Base-by-base conservation (phyloP, 805 yeast species). In the Metschnikowia kofuensis region DNA sequence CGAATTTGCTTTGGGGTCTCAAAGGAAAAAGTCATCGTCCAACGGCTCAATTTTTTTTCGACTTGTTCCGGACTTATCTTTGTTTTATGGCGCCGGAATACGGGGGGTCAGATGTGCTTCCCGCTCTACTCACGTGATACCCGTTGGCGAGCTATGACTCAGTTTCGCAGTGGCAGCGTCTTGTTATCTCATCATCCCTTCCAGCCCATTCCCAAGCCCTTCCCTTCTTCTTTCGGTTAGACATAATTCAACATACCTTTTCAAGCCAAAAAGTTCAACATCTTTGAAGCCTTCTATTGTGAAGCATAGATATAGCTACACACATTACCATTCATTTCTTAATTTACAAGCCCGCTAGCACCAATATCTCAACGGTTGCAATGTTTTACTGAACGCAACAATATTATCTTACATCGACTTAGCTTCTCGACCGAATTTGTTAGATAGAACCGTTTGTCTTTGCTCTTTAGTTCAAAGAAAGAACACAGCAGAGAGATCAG, bases 401-500 rank as follows among this genome's bases (percentile, higher is more conserved):
- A 27, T 28, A 30, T 27, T 39, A 45, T 9, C 13, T 30, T 12
- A 30, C 32, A 30, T 30, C 32, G 48, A 38, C 35, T 26, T 37
- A 26, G 31, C 29, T 40, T 35, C 16, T 32, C 35, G 38, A 32
- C 47, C 26, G 16, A 31, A 38, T 16, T 12, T 38, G 42, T 38
- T 38, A 40, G 16, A 43, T 35, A 43, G 14, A 28, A 31, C 26
- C 27, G 42, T 27, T 39, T 16, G 32, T 28, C 15, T 36, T 35
- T 40, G 44, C 44, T 40, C 16, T 39, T 21, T 39, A 45, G 48
- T 45, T 45, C 48, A 40, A 35, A 45, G 48, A 45, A 45, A 32
- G 48, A 45, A 45, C 44, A 40, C 11, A 35, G 47, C 42, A n/a
- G 36, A 21, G 21, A 21, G 21, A 21, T 21, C 21, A 21, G 21